Percentiles rank a stretch among this genome's conserved stretches.
Evolutionary conservation across 2,329 filamentous ascomycete genomes (phyloP).

Genomic region (Seiridium unicorne): DNA sequence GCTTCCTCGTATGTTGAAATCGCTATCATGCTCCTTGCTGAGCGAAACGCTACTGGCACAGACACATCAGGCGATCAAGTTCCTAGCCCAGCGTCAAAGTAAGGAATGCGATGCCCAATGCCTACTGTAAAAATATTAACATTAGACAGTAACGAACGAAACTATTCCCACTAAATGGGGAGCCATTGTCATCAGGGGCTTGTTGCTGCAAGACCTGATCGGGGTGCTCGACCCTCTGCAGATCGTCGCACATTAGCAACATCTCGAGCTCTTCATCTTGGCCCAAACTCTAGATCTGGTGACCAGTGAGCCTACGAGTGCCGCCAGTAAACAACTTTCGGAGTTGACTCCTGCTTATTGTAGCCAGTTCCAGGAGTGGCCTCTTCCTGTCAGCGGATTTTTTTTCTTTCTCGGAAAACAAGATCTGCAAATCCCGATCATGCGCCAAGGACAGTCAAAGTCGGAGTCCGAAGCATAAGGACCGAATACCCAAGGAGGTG

Average conservation of each 20-base stretch:
- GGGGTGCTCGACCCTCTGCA: conserved; percentile 12
- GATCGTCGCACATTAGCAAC: conserved; percentile 2
- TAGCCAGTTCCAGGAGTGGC: no score
- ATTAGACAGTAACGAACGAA: conserved; percentile 3
- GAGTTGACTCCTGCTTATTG: no score
- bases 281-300: conserved; percentile 12
- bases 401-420: no score
- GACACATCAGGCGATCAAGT: not conserved
- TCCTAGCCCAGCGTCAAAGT: not conserved
- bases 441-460: no score
- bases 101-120: no score
- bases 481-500: not conserved
- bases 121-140: not conserved
- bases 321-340: not conserved
- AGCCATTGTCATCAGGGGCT: conserved; percentile 9
- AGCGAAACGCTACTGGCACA: not conserved
- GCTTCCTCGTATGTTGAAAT: not conserved
- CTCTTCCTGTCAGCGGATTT: no score
- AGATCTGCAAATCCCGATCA: no score
- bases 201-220: conserved; percentile 14
- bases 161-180: conserved; percentile 11
- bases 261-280: conserved; percentile 10
- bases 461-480: not conserved
- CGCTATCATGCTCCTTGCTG: not conserved
- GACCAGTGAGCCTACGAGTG: conserved; percentile 7